Evolutionary conservation across 1,284 basidiomycete genomes (phyloP).

Genomic region (Tetrapyrgos nigripes): DNA sequence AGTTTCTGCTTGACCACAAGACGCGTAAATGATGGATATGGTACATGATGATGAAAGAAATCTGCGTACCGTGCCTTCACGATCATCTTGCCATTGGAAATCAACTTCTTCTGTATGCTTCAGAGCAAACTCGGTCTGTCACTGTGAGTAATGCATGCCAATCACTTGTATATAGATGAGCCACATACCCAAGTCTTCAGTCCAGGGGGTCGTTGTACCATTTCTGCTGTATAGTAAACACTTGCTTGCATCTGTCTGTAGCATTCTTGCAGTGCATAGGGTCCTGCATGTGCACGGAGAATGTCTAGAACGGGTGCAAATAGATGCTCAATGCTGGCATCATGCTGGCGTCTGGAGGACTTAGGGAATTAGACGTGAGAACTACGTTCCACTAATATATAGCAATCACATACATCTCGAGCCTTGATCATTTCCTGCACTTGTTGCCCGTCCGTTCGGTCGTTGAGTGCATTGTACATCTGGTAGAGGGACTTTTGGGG

Average conservation of each 20-base stretch:
- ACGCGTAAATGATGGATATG: background rate
- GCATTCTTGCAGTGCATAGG: conserved; percentile 26
- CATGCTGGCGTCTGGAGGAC: conserved; percentile 23
- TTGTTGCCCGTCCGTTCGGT: conserved; percentile 25
- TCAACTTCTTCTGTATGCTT: conserved; percentile 11
- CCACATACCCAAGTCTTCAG: conserved; percentile 25
- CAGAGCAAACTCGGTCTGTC: background rate
- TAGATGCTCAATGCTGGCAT: conserved; percentile 22
- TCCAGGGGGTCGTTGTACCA: conserved; percentile 24
- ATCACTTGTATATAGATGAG: no score
- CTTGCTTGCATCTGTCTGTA: conserved; percentile 29
- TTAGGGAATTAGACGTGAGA: conserved; percentile 13
- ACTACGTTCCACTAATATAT: conserved; percentile 4
- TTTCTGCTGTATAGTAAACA: conserved; percentile 26
- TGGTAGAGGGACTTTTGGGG: conserved; percentile 28
- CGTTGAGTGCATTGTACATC: conserved; percentile 29
- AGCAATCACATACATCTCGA: conserved; percentile 25
- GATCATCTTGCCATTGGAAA: conserved; percentile 24
- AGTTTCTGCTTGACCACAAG: background rate
- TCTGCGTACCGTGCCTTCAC: conserved; percentile 26
- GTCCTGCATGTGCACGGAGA: conserved; percentile 25
- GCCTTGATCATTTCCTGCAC: conserved; percentile 21
- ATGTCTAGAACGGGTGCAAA: conserved; percentile 24
- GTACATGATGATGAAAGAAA: no score
- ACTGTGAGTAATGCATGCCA: no score